Evolutionary conservation across 495 filamentous ascomycete species (phyloP).

Genomic region (Hypoxylon intermedium): DNA sequence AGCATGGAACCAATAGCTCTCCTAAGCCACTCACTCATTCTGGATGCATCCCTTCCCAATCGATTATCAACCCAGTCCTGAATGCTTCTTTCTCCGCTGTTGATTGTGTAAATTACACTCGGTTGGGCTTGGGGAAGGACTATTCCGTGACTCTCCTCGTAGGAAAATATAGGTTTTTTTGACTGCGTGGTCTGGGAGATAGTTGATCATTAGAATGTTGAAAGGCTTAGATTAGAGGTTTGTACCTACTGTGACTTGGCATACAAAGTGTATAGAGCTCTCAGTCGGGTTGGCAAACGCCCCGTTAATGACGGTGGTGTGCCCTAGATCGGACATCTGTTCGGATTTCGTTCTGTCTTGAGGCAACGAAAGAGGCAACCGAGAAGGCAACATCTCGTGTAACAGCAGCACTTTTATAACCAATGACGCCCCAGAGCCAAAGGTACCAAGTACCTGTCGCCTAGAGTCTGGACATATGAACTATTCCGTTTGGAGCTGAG

Average conservation of each 20-base stretch:
- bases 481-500: slow-evolving; percentile 2
- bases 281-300: background rate
- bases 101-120: background rate
- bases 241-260: background rate
- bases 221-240: background rate
- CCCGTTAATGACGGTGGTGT: background rate
- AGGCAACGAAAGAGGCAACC: slow-evolving; percentile 1
- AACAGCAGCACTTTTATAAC: slow-evolving; percentile 3
- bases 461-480: background rate
- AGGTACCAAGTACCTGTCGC: background rate
- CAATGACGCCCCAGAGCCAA: slow-evolving; percentile 1
- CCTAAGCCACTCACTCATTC: slow-evolving; percentile 1
- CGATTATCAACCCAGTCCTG: background rate
- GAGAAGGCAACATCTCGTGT: slow-evolving; percentile 1
- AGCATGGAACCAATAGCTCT: background rate
- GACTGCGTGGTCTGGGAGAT: background rate
- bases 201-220: background rate
- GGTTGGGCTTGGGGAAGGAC: background rate
- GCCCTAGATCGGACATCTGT: background rate
- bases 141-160: background rate
- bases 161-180: background rate
- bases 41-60: background rate
- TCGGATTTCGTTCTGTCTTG: slow-evolving; percentile 4
- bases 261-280: slow-evolving; percentile 1
- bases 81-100: background rate